Evolutionary conservation across 2,329 filamentous ascomycete species (phyloP).

Genomic region (Botrytis cinerea): DNA sequence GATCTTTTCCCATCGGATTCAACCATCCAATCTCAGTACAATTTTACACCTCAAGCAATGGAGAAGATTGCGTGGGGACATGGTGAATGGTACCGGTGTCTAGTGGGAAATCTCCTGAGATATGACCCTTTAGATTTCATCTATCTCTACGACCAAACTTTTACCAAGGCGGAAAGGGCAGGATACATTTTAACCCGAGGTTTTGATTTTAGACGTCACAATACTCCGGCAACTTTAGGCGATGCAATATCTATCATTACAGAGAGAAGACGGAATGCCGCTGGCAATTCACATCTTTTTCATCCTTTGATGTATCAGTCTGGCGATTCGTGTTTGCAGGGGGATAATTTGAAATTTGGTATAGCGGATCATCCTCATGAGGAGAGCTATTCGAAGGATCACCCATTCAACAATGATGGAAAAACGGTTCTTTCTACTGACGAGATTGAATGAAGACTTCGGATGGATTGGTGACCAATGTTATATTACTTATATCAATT

Average conservation of each 20-base stretch:
- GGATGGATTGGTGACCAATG: too few species aligned
- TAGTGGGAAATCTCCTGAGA: conserved; percentile 38
- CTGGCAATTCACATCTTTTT: neutral
- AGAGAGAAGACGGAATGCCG: conserved; percentile 9
- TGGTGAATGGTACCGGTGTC: conserved; percentile 32
- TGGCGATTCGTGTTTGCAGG: conserved; percentile 1
- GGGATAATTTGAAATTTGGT: conserved; percentile 19
- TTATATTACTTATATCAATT: neutral
- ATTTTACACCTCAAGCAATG: conserved; percentile 32
- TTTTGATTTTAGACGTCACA: conserved; percentile 27
- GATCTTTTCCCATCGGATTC: conserved; percentile 40
- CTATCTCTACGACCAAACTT: conserved; percentile 38
- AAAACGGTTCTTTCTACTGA: neutral
- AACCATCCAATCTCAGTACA: conserved; percentile 36
- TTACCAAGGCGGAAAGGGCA: conserved; percentile 36
- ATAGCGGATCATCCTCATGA: conserved; percentile 18
- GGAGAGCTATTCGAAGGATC: conserved; percentile 14
- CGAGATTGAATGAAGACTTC: neutral
- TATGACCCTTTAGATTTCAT: conserved; percentile 36
- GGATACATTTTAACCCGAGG: conserved; percentile 36
- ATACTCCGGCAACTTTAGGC: conserved; percentile 36
- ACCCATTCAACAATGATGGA: conserved; percentile 18
- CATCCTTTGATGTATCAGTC: conserved; percentile 10
- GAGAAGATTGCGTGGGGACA: conserved; percentile 40
- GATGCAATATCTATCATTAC: conserved; percentile 6